Evolutionary conservation across 768 basidiomycete species (phyloP), one percentile per base, ranked within the genome.

Genomic region (Rhodotorula diobovata): DNA sequence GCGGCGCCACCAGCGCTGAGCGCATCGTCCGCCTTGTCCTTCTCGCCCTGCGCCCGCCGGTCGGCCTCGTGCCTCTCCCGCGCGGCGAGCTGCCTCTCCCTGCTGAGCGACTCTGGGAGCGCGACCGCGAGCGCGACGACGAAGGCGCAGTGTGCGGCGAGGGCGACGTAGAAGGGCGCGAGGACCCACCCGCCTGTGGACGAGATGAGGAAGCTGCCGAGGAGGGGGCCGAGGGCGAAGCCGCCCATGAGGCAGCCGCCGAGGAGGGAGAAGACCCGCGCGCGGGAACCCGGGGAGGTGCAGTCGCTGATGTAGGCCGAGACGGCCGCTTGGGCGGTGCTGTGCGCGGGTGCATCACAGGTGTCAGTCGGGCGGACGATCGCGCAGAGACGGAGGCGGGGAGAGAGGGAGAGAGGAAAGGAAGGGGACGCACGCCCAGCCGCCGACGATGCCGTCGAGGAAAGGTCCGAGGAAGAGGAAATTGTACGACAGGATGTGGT

Each of bases 41-140:
- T 32, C 32, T 23, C 28, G 12, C 21, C 14, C 50, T 32, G 25
- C 37, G 21, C 35, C 15, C 12, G 37, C 28, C 53, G 28, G 63
- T 67, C 66, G 30, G 50, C 50, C 16, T 55, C 60, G 46, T 76
- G 61, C 18, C 58, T 43, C 12, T 67, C n/a, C 43, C 78, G 76
- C 12, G 73, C 69, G 2, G 80, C 75, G 14, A 72, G 68, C 8
- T 67, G 61, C 6, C 80, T 68, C 11, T 79, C 78, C 18, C 66
- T 55, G 4, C 79, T 79, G 1, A 82, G 75, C 18, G 80, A 81
- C 73, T 83, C 83, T 32, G 83, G 83, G 16, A 83, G 68, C 34
- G 81, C 20, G 61, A 81, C 61, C 28, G 77, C 41, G 32, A 79
- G 68, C 54, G 79, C 21, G 34, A 77, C 56, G n/a, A 79, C 65